phyloP scores from a whole-genome alignment of 2,329 filamentous ascomycete species.

The Cyphellophora attinorum region DNA sequence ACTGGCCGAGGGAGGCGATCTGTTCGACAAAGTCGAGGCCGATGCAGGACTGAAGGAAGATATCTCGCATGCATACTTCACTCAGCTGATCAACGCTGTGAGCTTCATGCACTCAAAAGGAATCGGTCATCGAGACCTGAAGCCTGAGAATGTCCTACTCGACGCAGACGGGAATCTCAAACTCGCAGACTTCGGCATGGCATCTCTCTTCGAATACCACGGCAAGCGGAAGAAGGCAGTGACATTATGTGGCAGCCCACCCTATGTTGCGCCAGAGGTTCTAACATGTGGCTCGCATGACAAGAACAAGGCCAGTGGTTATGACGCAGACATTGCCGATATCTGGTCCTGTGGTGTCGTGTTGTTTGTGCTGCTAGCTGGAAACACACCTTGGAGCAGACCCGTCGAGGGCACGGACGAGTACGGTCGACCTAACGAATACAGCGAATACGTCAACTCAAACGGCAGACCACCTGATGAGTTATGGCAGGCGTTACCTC shows the following conservation, averaged over 20 bases:
- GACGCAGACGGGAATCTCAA: slow-evolving; percentile 79
- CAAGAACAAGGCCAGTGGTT: slow-evolving; percentile 34
- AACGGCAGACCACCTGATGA: slow-evolving; percentile 76
- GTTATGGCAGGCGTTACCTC: slow-evolving; percentile 71
- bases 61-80: slow-evolving; percentile 93
- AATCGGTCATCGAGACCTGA: slow-evolving; percentile 83
- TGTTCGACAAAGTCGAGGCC: slow-evolving; percentile 99
- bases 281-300: slow-evolving; percentile 44
- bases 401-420: slow-evolving; percentile 60
- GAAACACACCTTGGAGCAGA: slow-evolving; percentile 97
- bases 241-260: slow-evolving; percentile 89
- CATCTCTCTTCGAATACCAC: slow-evolving; percentile 85
- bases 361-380: slow-evolving; percentile 88
- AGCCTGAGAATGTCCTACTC: slow-evolving; percentile 91
- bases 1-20: slow-evolving; percentile 83
- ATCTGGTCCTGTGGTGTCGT: slow-evolving; percentile 98
- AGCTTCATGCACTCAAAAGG: slow-evolving; percentile 95
- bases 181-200: slow-evolving; percentile 92
- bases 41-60: slow-evolving; percentile 91
- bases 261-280: slow-evolving; percentile 95
- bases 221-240: slow-evolving; percentile 71
- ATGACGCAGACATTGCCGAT: slow-evolving; percentile 67
- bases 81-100: slow-evolving; percentile 80
- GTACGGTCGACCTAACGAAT: slow-evolving; percentile 56
- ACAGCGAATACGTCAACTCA: slow-evolving; percentile 71